Conservation (phyloP, 306 rosid genomes). For the Sicyos edulis region DNA sequence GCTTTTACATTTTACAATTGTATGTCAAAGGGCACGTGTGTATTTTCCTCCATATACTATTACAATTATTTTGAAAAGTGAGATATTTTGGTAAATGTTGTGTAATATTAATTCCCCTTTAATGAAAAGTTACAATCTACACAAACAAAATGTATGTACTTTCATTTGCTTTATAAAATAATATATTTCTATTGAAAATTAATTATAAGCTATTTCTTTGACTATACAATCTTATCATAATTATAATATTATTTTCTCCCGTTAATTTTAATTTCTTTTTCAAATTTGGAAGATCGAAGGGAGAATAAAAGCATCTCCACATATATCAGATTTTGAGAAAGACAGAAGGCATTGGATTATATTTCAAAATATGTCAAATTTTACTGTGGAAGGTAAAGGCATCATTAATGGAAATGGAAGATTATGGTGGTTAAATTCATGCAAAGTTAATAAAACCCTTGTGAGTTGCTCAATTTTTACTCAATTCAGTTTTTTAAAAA, state of each 20-base stretch:
- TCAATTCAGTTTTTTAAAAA: no score
- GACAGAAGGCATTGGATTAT: constrained; percentile 44
- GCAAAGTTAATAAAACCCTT: constrained; percentile 48
- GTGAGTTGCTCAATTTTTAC: constrained; percentile 32
- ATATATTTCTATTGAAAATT: no score
- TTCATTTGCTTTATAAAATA: no score
- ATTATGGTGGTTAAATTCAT: constrained; percentile 73
- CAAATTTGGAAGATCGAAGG: constrained; percentile 45
- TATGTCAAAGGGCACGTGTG: no score
- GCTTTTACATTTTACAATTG: no score
- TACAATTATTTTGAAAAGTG: background rate
- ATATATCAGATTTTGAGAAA: constrained; percentile 33
- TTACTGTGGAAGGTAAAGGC: constrained; percentile 59
- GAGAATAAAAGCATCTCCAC: constrained; percentile 58
- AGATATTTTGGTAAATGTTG: no score
- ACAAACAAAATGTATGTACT: no score
- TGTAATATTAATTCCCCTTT: no score
- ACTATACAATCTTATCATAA: background rate
- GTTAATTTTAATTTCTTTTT: background rate
- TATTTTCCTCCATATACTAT: background rate
- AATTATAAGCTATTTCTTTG: no score
- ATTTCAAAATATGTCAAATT: constrained; percentile 34
- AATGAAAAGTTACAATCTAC: no score
- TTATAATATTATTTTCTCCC: background rate
- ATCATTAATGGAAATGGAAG: constrained; percentile 69